Conservation (phyloP, 1,284 basidiomycete genomes). For the Volvariella volvacea region DNA sequence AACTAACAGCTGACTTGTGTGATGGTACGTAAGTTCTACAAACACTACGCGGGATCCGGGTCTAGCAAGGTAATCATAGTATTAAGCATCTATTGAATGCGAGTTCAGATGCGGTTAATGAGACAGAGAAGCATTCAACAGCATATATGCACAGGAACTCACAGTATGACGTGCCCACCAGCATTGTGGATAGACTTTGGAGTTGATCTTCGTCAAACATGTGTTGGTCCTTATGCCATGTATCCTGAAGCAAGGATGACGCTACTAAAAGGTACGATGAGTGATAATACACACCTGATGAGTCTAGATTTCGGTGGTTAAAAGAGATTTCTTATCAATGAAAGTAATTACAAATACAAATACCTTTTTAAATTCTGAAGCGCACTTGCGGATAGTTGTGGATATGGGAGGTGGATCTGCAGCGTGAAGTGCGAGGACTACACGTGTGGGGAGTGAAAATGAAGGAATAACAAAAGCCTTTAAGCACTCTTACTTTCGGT, state of each 20-base stretch:
- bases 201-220: conserved; percentile 89
- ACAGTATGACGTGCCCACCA: conserved; percentile 91
- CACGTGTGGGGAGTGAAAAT: conserved; percentile 6
- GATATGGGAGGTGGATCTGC: conserved; percentile 91
- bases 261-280: conserved; percentile 7
- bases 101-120: no score
- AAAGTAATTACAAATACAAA: conserved; percentile 10
- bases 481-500: conserved; percentile 54
- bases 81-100: no score
- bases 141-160: conserved; percentile 28
- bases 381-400: conserved; percentile 83
- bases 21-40: no score
- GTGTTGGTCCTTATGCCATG: conserved; percentile 88
- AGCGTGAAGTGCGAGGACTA: conserved; percentile 73
- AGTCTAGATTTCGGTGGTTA: conserved; percentile 35
- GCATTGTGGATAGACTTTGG: conserved; percentile 80
- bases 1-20: no score
- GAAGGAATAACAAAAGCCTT: conserved; percentile 17
- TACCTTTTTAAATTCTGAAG: conserved; percentile 86
- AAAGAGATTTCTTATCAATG: conserved; percentile 10
- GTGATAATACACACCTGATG: conserved; percentile 46
- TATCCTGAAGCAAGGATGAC: conserved; percentile 50
- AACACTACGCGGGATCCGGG: no score
- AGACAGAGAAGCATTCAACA: no score
- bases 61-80: no score